These are phyloP conservation scores for Geotrichum histeridarum DNA, from an alignment of 1,139 yeast species.

Conservation along the genomic window DNA sequence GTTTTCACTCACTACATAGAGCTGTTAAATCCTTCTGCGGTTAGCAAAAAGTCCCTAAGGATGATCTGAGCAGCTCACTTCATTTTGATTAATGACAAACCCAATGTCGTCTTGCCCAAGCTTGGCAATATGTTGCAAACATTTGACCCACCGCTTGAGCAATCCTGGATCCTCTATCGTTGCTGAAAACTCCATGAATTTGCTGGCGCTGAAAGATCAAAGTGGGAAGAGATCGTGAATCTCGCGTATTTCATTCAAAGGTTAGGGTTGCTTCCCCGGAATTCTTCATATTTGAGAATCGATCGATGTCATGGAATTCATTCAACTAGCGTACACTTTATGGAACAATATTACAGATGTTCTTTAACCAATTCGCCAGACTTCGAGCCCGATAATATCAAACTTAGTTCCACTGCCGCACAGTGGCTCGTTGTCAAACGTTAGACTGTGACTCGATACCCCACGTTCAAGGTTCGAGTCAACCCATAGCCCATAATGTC, in stretches of 20 bases:
- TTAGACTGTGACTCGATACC: slow-evolving; percentile 68
- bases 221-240: too few relatives aligned
- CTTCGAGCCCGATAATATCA: slow-evolving; percentile 69
- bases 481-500: slow-evolving; percentile 88
- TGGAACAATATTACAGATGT: too few relatives aligned
- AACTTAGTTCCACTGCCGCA: slow-evolving; percentile 58
- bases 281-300: not conserved
- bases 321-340: too few relatives aligned
- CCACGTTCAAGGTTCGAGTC: slow-evolving; percentile 72
- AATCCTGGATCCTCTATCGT: slow-evolving; percentile 11
- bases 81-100: slow-evolving; percentile 5
- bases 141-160: slow-evolving; percentile 11
- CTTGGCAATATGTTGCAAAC: slow-evolving; percentile 8
- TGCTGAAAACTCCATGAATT: slow-evolving; percentile 15
- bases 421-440: slow-evolving; percentile 86
- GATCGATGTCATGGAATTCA: not conserved
- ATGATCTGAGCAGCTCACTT: not conserved
- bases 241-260: too few relatives aligned
- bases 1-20: slow-evolving; percentile 9
- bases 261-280: not conserved
- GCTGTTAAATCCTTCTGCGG: not conserved
- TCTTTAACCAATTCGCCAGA: slow-evolving; percentile 65
- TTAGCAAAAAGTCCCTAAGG: not conserved
- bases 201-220: too few relatives aligned
- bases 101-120: slow-evolving; percentile 11